Percentiles rank a stretch among this genome's conserved stretches.
phyloP scores from a whole-genome alignment of 176 grass and related monocot genomes.

The Leersia perrieri region DNA sequence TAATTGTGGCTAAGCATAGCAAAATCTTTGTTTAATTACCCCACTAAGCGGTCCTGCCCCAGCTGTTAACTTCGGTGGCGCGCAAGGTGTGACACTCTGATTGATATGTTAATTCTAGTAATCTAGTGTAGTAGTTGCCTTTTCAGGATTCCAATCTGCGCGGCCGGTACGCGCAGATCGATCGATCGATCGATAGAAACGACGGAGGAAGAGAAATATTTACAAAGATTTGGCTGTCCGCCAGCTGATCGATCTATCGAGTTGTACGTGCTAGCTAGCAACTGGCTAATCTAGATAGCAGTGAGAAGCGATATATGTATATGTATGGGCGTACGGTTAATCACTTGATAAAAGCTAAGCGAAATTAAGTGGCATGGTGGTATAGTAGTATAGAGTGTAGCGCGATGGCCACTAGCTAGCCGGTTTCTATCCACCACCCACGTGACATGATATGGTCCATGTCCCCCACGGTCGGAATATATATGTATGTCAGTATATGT shows the following conservation, averaged over 20 bases:
- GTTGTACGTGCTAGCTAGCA: background rate
- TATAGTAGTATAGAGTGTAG: background rate
- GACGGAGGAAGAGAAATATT: background rate
- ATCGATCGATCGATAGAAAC: background rate
- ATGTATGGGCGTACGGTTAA: background rate
- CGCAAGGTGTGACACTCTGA: background rate
- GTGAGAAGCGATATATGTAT: background rate
- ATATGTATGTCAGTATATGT: background rate
- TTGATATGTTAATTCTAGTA: background rate
- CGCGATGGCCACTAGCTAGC: background rate
- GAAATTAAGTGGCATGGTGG: background rate
- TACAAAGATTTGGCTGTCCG: background rate
- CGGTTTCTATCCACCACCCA: background rate
- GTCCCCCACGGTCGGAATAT: background rate
- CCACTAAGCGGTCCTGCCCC: background rate
- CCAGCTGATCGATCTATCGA: background rate
- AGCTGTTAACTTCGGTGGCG: conserved; percentile 18
- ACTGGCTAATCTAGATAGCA: too few relatives aligned
- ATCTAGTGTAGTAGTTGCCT: background rate
- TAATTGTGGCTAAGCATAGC: background rate
- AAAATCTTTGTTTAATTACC: conserved; percentile 9
- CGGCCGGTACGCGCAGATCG: background rate
- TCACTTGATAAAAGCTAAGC: background rate
- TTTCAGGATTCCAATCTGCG: conserved; percentile 27
- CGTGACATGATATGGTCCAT: conserved; percentile 1